Base-by-base conservation (phyloP, 1,284 basidiomycete genomes). In the Tilletia setariae region DNA sequence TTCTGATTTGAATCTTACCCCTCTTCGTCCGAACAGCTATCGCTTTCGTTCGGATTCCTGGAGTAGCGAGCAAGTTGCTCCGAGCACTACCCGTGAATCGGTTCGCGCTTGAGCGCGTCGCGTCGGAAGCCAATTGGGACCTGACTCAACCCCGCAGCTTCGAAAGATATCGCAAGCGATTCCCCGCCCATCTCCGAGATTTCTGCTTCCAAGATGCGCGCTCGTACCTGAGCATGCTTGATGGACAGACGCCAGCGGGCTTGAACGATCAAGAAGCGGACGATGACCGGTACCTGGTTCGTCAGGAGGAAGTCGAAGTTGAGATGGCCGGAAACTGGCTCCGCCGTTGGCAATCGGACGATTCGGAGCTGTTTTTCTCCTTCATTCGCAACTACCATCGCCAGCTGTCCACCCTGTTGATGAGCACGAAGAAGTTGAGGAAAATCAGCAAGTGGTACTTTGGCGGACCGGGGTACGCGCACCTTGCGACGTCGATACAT, bases 271-370 rank as follows among this genome's bases (percentile, higher is more conserved):
- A 30, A 9, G 53, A 66, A 13, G 43, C 44, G 64, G 78, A 78
- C 15, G 76, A 77, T 59, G 77, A 79, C 64, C 70, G 76, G 13
- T 80, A 66, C 68, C 63, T 80, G 59, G 76, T 80, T 1, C 67
- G 77, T 19, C 78, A 79, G 68, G 71, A 72, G 19, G 74, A 76
- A 53, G 75, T 80, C 23, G 76, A 80, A 67, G 78, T 80, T 3
- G 78, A 80, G 66, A 80, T 80, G 78, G 72, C 76, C 1, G 78
- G 78, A 63, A 80, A 80, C 65, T 80, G 78, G 78, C 74, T 80
- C 15, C 73, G 78, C 28, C 70, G 78, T 64, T 80, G 78, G 78
- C 77, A 80, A 68, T 80, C 78, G 66, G 78, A 80, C 63, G 78
- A 80, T 56, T 80, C 78, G 44, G 78, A 80, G 67, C 74, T 80